Evolutionary conservation across 1,284 basidiomycete species (phyloP).

Genomic region (Pseudozyma thailandica): DNA sequence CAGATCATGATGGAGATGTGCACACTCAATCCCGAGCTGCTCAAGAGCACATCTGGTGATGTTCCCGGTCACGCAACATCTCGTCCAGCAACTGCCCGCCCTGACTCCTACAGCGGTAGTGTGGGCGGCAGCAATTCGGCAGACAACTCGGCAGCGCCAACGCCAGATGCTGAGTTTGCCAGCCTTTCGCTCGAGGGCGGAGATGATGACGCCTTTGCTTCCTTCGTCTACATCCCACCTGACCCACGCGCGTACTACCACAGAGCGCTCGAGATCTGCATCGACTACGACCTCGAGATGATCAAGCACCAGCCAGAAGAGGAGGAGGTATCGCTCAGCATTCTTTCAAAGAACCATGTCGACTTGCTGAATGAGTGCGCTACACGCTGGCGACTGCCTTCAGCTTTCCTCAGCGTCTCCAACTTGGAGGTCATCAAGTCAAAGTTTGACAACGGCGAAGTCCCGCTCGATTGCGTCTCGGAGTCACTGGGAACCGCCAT

Average conservation of each 20-base stretch:
- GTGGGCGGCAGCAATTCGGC: conserved; percentile 2
- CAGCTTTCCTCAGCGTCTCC: conserved; percentile 80
- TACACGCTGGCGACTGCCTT: conserved; percentile 85
- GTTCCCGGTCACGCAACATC: conserved; percentile 27
- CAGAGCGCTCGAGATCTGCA: conserved; percentile 82
- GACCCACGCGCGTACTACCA: conserved; percentile 87
- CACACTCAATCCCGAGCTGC: conserved; percentile 84
- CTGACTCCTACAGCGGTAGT: conserved; percentile 20
- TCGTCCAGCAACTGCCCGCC: conserved; percentile 12
- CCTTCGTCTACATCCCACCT: conserved; percentile 86
- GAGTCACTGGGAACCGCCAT: conserved; percentile 83
- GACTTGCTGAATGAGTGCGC: conserved; percentile 89
- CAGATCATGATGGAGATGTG: conserved; percentile 90
- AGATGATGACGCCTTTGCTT: conserved; percentile 53
- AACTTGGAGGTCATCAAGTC: conserved; percentile 88
- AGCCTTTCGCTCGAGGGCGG: conserved; percentile 24
- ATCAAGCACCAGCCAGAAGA: conserved; percentile 92
- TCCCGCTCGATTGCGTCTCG: conserved; percentile 87
- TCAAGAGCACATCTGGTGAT: conserved; percentile 73
- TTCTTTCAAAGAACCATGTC: conserved; percentile 83
- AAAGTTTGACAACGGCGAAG: conserved; percentile 87
- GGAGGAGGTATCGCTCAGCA: conserved; percentile 93
- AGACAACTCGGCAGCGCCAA: conserved; percentile 21
- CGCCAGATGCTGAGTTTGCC: conserved; percentile 36
- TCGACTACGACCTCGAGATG: conserved; percentile 85